phyloP scores from a whole-genome alignment of 2,329 filamentous ascomycete genomes.

The Xylariaceae sp. region DNA sequence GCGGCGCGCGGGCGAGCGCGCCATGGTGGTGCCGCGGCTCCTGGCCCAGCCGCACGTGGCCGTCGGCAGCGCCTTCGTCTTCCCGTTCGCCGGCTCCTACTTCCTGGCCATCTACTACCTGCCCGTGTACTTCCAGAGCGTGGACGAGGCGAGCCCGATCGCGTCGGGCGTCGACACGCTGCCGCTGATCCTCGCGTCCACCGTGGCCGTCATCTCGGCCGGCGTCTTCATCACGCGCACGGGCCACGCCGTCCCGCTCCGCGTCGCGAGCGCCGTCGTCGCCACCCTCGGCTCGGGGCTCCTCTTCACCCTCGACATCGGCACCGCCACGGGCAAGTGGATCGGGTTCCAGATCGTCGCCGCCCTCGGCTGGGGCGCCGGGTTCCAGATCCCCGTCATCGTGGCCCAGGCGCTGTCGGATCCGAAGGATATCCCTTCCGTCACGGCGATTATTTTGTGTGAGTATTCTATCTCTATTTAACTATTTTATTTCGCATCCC shows the following conservation, averaged over 20 bases:
- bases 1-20: slow-evolving; percentile 65
- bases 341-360: slow-evolving; percentile 57
- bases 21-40: slow-evolving; percentile 67
- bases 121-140: slow-evolving; percentile 72
- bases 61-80: slow-evolving; percentile 58
- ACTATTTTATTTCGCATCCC: neutral
- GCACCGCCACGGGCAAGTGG: slow-evolving; percentile 48
- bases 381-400: slow-evolving; percentile 64
- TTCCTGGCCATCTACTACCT: slow-evolving; percentile 79
- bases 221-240: slow-evolving; percentile 56
- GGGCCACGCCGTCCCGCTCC: slow-evolving; percentile 56
- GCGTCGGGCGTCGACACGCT: slow-evolving; percentile 64
- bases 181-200: slow-evolving; percentile 62
- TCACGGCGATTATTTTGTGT: neutral
- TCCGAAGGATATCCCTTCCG: neutral
- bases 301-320: slow-evolving; percentile 54
- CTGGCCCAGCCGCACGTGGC: slow-evolving; percentile 63
- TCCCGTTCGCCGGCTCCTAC: slow-evolving; percentile 65
- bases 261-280: slow-evolving; percentile 53
- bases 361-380: slow-evolving; percentile 58
- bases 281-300: slow-evolving; percentile 61
- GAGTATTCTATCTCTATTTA: neutral
- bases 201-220: slow-evolving; percentile 52
- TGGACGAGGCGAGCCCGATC: slow-evolving; percentile 56
- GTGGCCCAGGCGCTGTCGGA: slow-evolving; percentile 46